phyloP scores from a whole-genome alignment of 2,329 filamentous ascomycete species.

The Piedraia hortae region DNA sequence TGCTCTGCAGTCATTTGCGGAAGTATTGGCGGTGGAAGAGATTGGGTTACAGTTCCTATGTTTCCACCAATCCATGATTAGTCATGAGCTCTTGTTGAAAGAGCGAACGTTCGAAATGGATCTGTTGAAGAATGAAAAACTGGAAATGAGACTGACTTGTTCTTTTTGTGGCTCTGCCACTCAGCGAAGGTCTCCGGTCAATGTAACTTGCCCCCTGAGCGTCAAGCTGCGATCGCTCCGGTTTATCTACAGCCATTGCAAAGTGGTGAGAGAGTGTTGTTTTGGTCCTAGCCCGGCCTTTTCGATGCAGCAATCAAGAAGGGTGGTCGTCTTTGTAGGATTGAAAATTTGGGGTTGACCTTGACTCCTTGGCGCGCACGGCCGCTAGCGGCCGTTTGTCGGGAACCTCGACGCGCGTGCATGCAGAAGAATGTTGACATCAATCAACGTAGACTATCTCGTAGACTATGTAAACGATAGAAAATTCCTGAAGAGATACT shows the following conservation, averaged over 20 bases:
- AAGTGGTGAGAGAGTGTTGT: neutral
- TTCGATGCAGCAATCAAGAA: neutral
- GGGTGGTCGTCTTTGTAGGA: too few relatives aligned
- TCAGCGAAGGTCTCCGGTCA: slow-evolving; percentile 9
- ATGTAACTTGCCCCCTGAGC: slow-evolving; percentile 8
- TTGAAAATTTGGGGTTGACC: too few relatives aligned
- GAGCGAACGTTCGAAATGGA: slow-evolving; percentile 2
- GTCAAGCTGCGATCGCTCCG: slow-evolving; percentile 8
- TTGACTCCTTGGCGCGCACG: too few relatives aligned
- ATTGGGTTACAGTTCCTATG: slow-evolving; percentile 37
- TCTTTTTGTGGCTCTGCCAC: slow-evolving; percentile 11
- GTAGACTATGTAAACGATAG: too few relatives aligned
- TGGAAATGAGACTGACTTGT: slow-evolving; percentile 8
- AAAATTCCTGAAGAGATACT: too few relatives aligned
- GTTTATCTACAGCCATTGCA: slow-evolving; percentile 3
- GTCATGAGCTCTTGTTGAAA: slow-evolving; percentile 15
- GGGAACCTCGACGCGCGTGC: too few relatives aligned
- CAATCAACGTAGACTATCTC: too few relatives aligned
- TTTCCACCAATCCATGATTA: slow-evolving; percentile 5
- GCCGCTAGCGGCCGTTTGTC: too few relatives aligned
- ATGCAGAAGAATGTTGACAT: too few relatives aligned
- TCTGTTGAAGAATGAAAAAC: slow-evolving; percentile 1
- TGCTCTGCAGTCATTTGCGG: slow-evolving; percentile 87
- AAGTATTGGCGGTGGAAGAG: slow-evolving; percentile 68
- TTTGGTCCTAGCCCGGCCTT: neutral